These are phyloP conservation scores for Colletotrichum liaoningense DNA, from an alignment of 2,329 filamentous ascomycete species.

Conservation along the genomic window DNA sequence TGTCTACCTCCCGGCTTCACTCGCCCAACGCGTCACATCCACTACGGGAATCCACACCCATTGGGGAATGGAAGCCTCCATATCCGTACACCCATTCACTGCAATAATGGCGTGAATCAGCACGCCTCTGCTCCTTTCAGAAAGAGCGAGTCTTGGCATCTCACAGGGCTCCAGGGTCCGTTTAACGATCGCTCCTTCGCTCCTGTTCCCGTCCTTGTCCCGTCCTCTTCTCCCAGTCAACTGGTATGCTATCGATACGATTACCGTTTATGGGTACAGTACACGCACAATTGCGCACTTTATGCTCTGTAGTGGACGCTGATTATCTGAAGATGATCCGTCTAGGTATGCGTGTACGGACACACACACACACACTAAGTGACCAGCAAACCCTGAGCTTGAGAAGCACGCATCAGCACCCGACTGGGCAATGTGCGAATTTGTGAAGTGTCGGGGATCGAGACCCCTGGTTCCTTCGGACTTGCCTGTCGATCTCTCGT, in stretches of 20 bases:
- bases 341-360: neutral
- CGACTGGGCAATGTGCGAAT: neutral
- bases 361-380: neutral
- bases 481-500: conserved; percentile 10
- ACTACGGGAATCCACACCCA: neutral
- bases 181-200: neutral
- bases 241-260: neutral
- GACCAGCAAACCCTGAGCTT: neutral
- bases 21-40: conserved; percentile 16
- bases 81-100: conserved; percentile 17
- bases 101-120: conserved; percentile 21
- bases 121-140: conserved; percentile 1
- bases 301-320: neutral
- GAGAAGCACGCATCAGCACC: neutral
- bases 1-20: neutral
- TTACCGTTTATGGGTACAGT: conserved; percentile 1
- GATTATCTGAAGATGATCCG: neutral
- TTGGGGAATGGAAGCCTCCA: neutral
- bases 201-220: neutral
- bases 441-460: neutral
- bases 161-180: neutral
- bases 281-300: neutral
- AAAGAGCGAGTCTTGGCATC: neutral
- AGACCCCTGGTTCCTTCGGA: neutral
- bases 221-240: neutral